Conservation (phyloP, 1,284 basidiomycete species). For the Fistulinella cinereoalba region DNA sequence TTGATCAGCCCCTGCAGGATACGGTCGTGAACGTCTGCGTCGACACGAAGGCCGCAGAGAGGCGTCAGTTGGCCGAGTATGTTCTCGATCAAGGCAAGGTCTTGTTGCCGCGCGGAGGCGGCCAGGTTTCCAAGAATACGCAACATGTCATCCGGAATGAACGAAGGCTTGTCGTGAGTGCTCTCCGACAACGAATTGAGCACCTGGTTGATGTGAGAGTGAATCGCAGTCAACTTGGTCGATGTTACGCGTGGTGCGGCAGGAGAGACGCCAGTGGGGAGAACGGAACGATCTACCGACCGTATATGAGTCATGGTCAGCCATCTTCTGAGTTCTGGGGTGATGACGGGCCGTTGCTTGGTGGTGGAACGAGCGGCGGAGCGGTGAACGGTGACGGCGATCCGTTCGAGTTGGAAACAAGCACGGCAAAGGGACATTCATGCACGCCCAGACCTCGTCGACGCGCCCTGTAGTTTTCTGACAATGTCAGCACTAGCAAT, state of each 20-base stretch:
- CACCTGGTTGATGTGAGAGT: constrained; percentile 30
- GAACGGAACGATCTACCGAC: constrained; percentile 2
- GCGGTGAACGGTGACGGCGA: constrained; percentile 25
- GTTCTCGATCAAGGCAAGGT: constrained; percentile 48
- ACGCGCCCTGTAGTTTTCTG: constrained; percentile 9
- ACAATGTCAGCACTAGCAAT: too few species aligned
- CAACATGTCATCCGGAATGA: constrained; percentile 17
- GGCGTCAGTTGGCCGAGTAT: constrained; percentile 47
- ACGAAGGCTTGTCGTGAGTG: constrained; percentile 5
- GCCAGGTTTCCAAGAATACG: constrained; percentile 42
- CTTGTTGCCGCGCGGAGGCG: constrained; percentile 45
- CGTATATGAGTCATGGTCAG: constrained; percentile 14
- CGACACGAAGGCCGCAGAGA: constrained; percentile 43
- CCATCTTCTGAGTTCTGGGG: constrained; percentile 23
- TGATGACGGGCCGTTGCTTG: constrained; percentile 7
- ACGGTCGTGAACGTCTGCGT: constrained; percentile 41
- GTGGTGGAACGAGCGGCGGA: constrained; percentile 10
- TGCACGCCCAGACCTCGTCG: constrained; percentile 31
- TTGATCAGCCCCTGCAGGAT: constrained; percentile 47
- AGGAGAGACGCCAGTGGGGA: constrained; percentile 2
- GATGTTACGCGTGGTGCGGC: constrained; percentile 11
- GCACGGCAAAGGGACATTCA: constrained; percentile 49
- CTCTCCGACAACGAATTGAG: constrained; percentile 30
- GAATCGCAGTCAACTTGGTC: constrained; percentile 20
- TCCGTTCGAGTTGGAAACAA: constrained; percentile 29